phyloP scores from a whole-genome alignment of 1,284 basidiomycete species.

The Filobasidium uniguttulatum region DNA sequence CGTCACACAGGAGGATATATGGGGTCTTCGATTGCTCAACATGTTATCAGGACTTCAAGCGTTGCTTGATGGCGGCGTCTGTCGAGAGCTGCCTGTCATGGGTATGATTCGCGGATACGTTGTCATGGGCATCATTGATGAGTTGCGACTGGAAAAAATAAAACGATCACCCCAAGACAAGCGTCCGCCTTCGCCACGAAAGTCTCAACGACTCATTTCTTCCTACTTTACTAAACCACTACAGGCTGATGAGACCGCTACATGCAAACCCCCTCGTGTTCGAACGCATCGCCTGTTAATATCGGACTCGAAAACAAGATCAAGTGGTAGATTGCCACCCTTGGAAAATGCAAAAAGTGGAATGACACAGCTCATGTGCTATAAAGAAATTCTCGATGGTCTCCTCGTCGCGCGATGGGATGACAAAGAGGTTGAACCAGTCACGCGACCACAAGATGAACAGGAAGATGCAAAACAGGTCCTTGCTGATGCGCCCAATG shows the following conservation, averaged over 20 bases:
- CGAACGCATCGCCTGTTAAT: slow-evolving; percentile 42
- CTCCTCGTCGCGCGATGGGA: slow-evolving; percentile 23
- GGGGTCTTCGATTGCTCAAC: slow-evolving; percentile 51
- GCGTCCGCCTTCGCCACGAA: slow-evolving; percentile 16
- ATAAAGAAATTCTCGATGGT: slow-evolving; percentile 53
- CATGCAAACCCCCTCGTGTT: slow-evolving; percentile 1
- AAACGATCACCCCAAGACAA: slow-evolving; percentile 6
- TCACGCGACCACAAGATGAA: too few relatives aligned
- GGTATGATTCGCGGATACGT: slow-evolving; percentile 48
- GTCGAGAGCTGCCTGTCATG: slow-evolving; percentile 59
- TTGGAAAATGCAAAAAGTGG: slow-evolving; percentile 51
- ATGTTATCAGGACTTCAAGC: slow-evolving; percentile 47
- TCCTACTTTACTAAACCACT: slow-evolving; percentile 28
- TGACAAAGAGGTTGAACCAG: background rate
- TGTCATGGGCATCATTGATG: slow-evolving; percentile 54
- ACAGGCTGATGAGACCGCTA: slow-evolving; percentile 13
- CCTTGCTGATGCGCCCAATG: background rate
- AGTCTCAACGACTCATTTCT: slow-evolving; percentile 19
- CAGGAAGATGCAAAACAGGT: background rate
- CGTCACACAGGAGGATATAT: slow-evolving; percentile 50
- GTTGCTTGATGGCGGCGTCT: slow-evolving; percentile 42
- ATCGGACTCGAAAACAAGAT: slow-evolving; percentile 64
- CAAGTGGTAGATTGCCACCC: slow-evolving; percentile 44
- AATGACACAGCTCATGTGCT: slow-evolving; percentile 70
- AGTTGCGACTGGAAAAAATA: slow-evolving; percentile 17